Percentiles rank a stretch among this genome's conserved stretches.
phyloP scores from a whole-genome alignment of 2,329 filamentous ascomycete genomes.

The Fonsecaea pedrosoi region DNA sequence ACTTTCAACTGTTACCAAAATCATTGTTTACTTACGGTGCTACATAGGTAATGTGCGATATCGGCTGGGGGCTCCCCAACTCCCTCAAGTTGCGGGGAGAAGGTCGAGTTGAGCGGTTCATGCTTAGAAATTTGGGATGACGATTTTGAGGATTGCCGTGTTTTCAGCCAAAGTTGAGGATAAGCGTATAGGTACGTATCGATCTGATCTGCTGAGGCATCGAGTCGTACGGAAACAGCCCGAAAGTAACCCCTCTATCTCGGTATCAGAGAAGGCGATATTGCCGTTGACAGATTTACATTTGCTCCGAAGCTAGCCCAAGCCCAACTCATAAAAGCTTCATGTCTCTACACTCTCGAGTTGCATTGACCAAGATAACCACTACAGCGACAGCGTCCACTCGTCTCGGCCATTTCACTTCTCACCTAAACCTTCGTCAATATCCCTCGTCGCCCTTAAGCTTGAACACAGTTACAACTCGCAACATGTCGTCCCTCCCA shows the following conservation, averaged over 20 bases:
- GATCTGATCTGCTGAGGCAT: background rate
- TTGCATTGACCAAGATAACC: conserved; percentile 11
- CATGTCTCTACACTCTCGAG: conserved; percentile 19
- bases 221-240: background rate
- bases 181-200: background rate
- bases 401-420: conserved; percentile 20
- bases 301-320: conserved; percentile 6
- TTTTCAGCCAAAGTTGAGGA: background rate
- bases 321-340: background rate
- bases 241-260: background rate
- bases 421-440: conserved; percentile 13
- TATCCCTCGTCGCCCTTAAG: background rate
- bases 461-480: background rate
- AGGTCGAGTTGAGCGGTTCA: conserved; percentile 5
- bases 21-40: background rate
- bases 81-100: conserved; percentile 7
- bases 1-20: background rate
- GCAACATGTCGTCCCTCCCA: conserved; percentile 36
- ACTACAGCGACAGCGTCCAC: conserved; percentile 18
- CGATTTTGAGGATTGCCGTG: background rate
- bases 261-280: conserved; percentile 8
- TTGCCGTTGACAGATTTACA: background rate
- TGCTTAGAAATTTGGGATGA: conserved; percentile 5
- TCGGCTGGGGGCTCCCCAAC: background rate
- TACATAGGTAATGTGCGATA: background rate